Conservation (phyloP, 108 stramenopile genomes). For the Skeletonema costatum region DNA sequence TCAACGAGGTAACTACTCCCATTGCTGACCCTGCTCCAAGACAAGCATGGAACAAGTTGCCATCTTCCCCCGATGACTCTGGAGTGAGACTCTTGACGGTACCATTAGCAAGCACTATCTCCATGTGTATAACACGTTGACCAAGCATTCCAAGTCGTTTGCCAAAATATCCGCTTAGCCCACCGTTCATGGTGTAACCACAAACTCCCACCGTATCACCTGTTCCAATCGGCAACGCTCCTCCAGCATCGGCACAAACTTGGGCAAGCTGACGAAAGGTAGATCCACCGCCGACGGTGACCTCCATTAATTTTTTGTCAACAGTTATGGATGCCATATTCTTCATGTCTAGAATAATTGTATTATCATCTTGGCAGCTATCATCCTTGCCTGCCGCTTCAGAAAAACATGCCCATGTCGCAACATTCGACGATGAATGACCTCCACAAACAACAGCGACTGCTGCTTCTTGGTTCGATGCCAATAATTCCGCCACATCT, state of each 20-base stretch:
- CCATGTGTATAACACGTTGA: constrained; percentile 13
- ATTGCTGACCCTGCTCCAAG: constrained; percentile 32
- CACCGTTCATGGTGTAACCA: constrained; percentile 20
- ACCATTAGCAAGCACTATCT: constrained; percentile 26
- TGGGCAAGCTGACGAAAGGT: constrained; percentile 25
- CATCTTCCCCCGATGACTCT: neutral
- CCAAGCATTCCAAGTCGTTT: constrained; percentile 28
- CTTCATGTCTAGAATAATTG: constrained; percentile 26
- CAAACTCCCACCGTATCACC: constrained; percentile 19
- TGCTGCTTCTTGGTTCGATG: constrained; percentile 2
- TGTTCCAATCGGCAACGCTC: constrained; percentile 25
- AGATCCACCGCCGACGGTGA: constrained; percentile 22
- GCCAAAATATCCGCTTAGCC: constrained; percentile 28
- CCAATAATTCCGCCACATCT: constrained; percentile 5
- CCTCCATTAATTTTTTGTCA: constrained; percentile 7
- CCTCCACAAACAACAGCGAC: constrained; percentile 31
- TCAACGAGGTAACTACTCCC: constrained; percentile 33
- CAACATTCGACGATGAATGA: constrained; percentile 25
- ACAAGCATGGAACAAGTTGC: constrained; percentile 18
- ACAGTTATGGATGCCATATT: constrained; percentile 15
- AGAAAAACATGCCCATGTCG: constrained; percentile 5
- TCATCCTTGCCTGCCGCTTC: neutral
- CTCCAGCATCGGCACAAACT: neutral
- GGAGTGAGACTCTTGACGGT: constrained; percentile 1
- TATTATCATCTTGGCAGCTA: neutral